Conservation (phyloP, 2,329 filamentous ascomycete species). For the Curvularia lunata region DNA sequence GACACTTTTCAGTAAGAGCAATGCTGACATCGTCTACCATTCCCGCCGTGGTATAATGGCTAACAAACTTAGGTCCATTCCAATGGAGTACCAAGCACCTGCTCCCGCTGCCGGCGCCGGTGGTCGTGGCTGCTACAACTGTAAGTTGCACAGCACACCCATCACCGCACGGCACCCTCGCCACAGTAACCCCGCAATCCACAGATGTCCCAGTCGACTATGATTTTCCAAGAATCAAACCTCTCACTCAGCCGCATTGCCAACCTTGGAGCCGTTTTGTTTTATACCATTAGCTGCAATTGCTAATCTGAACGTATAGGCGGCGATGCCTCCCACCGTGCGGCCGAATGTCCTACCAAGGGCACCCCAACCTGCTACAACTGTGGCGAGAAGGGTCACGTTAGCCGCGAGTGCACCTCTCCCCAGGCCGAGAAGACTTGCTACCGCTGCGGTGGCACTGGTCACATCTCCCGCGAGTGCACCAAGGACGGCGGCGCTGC, state of each 20-base stretch:
- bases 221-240: background rate
- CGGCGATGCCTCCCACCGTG: slow-evolving; percentile 57
- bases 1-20: slow-evolving; percentile 34
- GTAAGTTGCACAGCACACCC: slow-evolving; percentile 34
- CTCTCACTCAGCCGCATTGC: background rate
- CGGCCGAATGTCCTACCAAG: slow-evolving; percentile 59
- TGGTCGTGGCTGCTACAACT: slow-evolving; percentile 53
- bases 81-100: slow-evolving; percentile 49
- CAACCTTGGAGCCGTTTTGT: background rate
- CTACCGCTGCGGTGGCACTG: slow-evolving; percentile 78
- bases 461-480: slow-evolving; percentile 93
- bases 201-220: background rate
- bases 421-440: slow-evolving; percentile 83
- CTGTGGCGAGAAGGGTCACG: slow-evolving; percentile 57
- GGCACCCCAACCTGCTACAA: slow-evolving; percentile 57
- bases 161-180: background rate
- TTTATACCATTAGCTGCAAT: background rate
- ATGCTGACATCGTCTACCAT: slow-evolving; percentile 6
- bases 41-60: slow-evolving; percentile 12
- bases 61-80: slow-evolving; percentile 35
- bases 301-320: slow-evolving; percentile 43
- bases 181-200: slow-evolving; percentile 9
- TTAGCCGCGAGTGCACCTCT: slow-evolving; percentile 84
- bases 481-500: slow-evolving; percentile 59
- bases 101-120: slow-evolving; percentile 42